Base-by-base conservation (phyloP, 306 rosid genomes). In the Argentina anserina region DNA sequence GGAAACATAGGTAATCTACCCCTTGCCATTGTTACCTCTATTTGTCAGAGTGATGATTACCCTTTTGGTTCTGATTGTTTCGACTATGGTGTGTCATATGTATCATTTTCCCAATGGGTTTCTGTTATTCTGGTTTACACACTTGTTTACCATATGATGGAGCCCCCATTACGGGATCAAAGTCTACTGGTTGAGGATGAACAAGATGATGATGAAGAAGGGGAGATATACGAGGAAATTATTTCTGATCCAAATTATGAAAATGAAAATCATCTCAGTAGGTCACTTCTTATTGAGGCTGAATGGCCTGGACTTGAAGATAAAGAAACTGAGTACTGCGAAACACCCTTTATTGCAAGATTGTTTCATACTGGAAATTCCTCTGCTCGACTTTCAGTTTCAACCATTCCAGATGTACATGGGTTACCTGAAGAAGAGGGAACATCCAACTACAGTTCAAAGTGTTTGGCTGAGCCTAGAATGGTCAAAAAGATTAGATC, bases 281-380 rank as follows among this genome's bases (percentile, higher is more conserved):
- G 87, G 77, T 88, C 98, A 1, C 92, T 92, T 17, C 90, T 92
- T 69, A 89, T 92, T 3, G 96, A 90, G 77, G 98, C 98, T 9
- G 98, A 92, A 68, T 92, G 98, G 96, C 98, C 98, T 41, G 96
- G 92, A n/a, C 82, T 92, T 64, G 95, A 88, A 77, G 96, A 90
- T 28, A 90, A 87, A 72, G 98, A 85, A 80, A 88, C 91, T 20
- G 92, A 88, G 67, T 91, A 88, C 81, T 92, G 89, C 75, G 90
- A 92, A 78, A 86, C 87, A 23, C 95, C 98, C 49, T 88, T 85
- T 62, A 90, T 90, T 47, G 98, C 98, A n/a, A 84, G 87, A 76
- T 46, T 87, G 49, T 92, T 90, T 73, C 84, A 81, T 31, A 80
- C 88, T 26, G 86, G 73, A 84, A 81, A 88, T 61, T 89, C 91